These are phyloP conservation scores for Gloeophyllum trabeum DNA, from an alignment of 768 basidiomycete species.

Conservation along the genomic window DNA sequence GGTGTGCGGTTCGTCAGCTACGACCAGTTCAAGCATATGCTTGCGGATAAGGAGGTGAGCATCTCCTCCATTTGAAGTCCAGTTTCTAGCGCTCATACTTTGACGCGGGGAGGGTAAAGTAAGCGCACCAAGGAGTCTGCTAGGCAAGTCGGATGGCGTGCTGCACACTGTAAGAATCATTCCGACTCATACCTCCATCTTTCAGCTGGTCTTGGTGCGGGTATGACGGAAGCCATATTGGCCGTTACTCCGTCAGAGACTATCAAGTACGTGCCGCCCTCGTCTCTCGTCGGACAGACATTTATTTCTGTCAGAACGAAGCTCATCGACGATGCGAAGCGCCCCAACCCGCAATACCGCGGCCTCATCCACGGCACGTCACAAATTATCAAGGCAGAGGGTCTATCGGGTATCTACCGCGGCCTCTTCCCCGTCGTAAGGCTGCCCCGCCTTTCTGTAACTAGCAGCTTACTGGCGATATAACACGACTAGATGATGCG, in stretches of 20 bases:
- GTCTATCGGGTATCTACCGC: conserved; percentile 74
- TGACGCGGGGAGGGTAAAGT: conserved; percentile 66
- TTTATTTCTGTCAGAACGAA: conserved; percentile 59
- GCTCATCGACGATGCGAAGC: conserved; percentile 89
- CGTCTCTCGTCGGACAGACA: background rate
- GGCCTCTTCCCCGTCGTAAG: conserved; percentile 90
- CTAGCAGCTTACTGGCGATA: no score
- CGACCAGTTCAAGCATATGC: conserved; percentile 76
- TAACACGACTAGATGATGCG: conserved; percentile 68
- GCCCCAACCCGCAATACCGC: conserved; percentile 72
- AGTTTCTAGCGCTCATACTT: background rate
- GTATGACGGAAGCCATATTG: conserved; percentile 84
- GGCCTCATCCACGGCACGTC: conserved; percentile 80
- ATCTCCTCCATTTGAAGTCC: background rate
- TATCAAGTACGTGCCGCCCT: conserved; percentile 64
- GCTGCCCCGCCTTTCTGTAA: background rate
- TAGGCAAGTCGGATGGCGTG: conserved; percentile 38
- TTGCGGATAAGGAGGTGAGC: conserved; percentile 77
- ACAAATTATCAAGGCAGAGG: conserved; percentile 77
- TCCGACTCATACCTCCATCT: no score
- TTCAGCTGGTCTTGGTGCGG: conserved; percentile 73
- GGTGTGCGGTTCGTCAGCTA: conserved; percentile 95
- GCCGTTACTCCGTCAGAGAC: conserved; percentile 98
- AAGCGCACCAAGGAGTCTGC: conserved; percentile 70
- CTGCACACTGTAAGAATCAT: no score